Conservation (phyloP, 73 alveolate genomes). For the Stentor roeselii region DNA sequence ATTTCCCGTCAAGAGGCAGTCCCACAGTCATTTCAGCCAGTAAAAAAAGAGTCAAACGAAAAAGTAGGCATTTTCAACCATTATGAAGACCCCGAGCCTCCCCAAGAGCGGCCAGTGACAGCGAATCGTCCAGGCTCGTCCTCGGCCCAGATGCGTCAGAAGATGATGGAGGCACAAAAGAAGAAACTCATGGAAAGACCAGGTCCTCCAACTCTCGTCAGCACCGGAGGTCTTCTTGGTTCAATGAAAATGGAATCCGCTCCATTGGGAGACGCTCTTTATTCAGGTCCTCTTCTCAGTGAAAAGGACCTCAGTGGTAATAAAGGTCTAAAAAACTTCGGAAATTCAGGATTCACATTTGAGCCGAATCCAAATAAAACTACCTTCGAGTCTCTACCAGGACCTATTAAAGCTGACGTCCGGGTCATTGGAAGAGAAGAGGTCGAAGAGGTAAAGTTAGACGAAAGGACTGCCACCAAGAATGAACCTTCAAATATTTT, state of each 20-base stretch:
- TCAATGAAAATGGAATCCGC: not conserved
- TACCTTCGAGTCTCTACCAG: not conserved
- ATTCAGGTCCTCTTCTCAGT: not conserved
- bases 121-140: not conserved
- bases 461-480: conserved; percentile 1
- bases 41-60: not conserved
- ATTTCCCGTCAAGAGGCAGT: too few relatives aligned
- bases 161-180: not conserved
- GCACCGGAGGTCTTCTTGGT: not conserved
- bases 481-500: not conserved
- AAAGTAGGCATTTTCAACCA: conserved; percentile 8
- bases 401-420: conserved; percentile 8
- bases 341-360: not conserved
- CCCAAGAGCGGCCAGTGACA: not conserved
- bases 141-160: conserved; percentile 12
- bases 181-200: not conserved
- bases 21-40: conserved; percentile 21
- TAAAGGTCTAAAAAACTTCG: not conserved
- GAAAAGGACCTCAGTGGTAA: not conserved
- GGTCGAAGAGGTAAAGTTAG: not conserved
- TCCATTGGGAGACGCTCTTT: not conserved
- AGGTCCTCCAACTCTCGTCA: not conserved
- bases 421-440: not conserved
- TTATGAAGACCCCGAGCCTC: not conserved
- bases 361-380: not conserved